Base-by-base conservation (phyloP, 805 yeast genomes). In the Candida patagonica region DNA sequence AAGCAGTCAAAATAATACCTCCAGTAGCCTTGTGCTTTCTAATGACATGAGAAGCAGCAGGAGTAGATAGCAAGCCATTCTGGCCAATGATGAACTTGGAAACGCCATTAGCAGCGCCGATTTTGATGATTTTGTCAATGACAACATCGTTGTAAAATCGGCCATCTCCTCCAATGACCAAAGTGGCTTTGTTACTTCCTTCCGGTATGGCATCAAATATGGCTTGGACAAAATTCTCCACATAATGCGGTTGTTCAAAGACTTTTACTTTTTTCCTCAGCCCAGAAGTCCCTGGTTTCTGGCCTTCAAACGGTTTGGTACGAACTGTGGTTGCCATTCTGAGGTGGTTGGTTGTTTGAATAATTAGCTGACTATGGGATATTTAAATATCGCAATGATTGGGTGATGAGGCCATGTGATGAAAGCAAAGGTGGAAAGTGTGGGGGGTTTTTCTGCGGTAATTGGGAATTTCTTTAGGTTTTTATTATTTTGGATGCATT, bases 231-330 rank as follows among this genome's bases (percentile, higher is more conserved):
- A 89, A 89, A 68, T 92, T 89, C 61, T 89, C 97, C 1, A 95
- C 81, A 66, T 89, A 89, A 59, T 85, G 67, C 9, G 70, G 67
- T 63, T 85, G 76, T 15, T 35, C 27, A 67, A 89, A 89, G 20
- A 85, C 88, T 19, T 69, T 71, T 32, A 89, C 95, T 66, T 81
- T 87, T 70, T 89, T 89, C 56, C 98, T 76, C 36, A 89, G 75
- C 19, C 98, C 98, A 6, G 97, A 89, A 17, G 98, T 89, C 26
- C 98, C 98, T 9, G 98, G 97, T 60, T 88, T 92, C 61, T 89
- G 98, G 65, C 88, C 98, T 31, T 63, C 70, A 62, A 75, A 89
- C 1, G 95, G 78, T 9, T 71, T 76, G 17, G 97, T 88, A 27
- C 71, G 56, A 5, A 41, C 38, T 8, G 37, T 13, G 12, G 40